Evolutionary conservation across 495 filamentous ascomycete genomes (phyloP).

Genomic region (Xylaria cubensis): DNA sequence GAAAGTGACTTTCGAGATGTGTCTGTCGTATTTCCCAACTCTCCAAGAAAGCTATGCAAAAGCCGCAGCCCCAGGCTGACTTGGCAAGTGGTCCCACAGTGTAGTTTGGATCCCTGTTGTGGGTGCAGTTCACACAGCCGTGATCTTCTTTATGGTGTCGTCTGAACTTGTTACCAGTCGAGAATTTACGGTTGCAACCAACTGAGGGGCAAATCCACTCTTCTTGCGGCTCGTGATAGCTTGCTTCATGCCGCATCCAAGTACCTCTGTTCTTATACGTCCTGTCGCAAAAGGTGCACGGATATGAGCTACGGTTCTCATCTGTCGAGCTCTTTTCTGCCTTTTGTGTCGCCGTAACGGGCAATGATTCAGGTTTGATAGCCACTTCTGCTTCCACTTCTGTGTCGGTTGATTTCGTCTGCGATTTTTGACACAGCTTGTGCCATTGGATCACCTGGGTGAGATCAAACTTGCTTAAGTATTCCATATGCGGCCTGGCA

Average conservation of each 20-base stretch:
- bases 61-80: neutral
- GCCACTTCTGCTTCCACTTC: neutral
- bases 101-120: neutral
- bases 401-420: neutral
- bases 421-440: neutral
- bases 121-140: neutral
- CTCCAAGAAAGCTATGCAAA: neutral
- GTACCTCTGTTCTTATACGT: neutral
- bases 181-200: neutral
- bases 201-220: neutral
- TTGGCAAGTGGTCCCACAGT: neutral
- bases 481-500: neutral
- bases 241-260: slow-evolving; percentile 7
- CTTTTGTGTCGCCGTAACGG: neutral
- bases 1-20: neutral
- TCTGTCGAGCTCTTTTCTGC: neutral
- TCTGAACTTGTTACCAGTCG: neutral
- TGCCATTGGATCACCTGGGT: neutral
- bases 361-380: neutral
- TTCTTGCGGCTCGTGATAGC: neutral
- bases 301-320: neutral
- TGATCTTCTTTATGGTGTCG: neutral
- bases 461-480: neutral
- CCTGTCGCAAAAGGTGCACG: neutral
- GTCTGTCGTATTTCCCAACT: neutral